Percentiles rank a stretch among this genome's conserved stretches.
These are phyloP conservation scores for Zasmidium angulare DNA, from an alignment of 2,329 filamentous ascomycete genomes.

Conservation along the genomic window DNA sequence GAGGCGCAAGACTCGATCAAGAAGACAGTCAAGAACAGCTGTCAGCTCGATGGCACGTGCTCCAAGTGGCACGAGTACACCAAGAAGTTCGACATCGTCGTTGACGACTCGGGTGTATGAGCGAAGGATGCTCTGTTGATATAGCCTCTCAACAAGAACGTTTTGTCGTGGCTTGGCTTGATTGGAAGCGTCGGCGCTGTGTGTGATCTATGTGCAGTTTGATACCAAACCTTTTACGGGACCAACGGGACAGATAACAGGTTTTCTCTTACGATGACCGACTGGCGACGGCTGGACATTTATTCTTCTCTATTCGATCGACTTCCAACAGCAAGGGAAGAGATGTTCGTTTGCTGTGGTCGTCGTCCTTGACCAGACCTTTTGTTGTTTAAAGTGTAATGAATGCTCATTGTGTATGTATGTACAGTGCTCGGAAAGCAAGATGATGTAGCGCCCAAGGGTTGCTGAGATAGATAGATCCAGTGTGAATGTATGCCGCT, in stretches of 20 bases:
- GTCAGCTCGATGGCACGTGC: conserved; percentile 1
- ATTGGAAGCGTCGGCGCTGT: neutral
- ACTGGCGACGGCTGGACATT: neutral
- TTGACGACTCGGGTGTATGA: conserved; percentile 2
- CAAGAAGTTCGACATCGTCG: neutral
- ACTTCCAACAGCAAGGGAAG: neutral
- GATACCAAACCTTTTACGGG: neutral
- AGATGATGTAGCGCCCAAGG: neutral
- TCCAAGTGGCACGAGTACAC: conserved; percentile 3
- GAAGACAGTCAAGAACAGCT: neutral
- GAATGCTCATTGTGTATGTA: neutral
- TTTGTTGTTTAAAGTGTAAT: neutral
- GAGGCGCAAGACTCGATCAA: conserved; percentile 15
- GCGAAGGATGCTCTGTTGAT: neutral
- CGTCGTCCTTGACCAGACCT: neutral
- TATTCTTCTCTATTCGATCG: neutral
- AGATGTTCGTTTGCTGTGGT: neutral
- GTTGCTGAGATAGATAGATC: neutral
- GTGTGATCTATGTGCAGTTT: neutral
- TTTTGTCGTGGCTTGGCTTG: too few species aligned
- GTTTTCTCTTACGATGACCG: neutral
- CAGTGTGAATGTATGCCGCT: neutral
- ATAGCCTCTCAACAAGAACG: neutral
- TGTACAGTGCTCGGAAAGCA: too few species aligned
- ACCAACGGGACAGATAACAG: neutral